These are phyloP conservation scores for Ascochyta viciae-villosae DNA, from an alignment of 2,329 filamentous ascomycete genomes.

Conservation along the genomic window DNA sequence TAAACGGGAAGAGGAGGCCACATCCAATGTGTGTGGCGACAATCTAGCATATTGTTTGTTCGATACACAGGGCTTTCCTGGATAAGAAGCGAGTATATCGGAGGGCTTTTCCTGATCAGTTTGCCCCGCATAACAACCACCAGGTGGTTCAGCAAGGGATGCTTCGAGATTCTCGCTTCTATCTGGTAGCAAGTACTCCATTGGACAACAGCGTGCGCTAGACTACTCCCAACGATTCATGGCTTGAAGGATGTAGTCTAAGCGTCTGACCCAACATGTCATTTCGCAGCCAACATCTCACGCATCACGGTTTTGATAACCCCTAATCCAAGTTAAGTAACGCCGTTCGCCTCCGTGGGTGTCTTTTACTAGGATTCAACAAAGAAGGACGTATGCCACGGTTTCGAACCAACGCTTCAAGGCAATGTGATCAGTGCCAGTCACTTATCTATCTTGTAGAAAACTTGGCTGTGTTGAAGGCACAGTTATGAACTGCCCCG, in stretches of 20 bases:
- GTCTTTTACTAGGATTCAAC: constrained; percentile 1
- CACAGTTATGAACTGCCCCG: background rate
- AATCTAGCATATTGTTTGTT: background rate
- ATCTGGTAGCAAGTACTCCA: background rate
- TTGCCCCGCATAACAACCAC: background rate
- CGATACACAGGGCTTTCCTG: constrained; percentile 2
- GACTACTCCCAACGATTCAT: background rate
- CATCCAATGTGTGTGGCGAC: too few relatives aligned
- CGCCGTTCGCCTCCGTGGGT: background rate
- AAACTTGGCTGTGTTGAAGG: constrained; percentile 1
- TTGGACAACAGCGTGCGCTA: background rate
- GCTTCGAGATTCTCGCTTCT: background rate
- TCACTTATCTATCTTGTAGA: background rate
- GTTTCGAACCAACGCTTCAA: background rate
- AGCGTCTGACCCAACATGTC: constrained; percentile 11
- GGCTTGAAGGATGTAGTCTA: background rate
- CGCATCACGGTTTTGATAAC: background rate
- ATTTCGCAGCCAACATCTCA: background rate
- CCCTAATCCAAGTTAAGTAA: constrained; percentile 1
- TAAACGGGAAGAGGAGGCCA: too few relatives aligned
- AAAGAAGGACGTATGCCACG: constrained; percentile 12
- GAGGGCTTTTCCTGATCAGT: background rate
- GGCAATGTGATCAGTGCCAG: background rate
- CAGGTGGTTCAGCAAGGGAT: constrained; percentile 15
- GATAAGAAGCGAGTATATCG: background rate